A percentile compares a stretch with the other conserved stretches of the same genome.
phyloP scores from a whole-genome alignment of 2,329 filamentous ascomycete species.

The Sodiomyces alkalinus region DNA sequence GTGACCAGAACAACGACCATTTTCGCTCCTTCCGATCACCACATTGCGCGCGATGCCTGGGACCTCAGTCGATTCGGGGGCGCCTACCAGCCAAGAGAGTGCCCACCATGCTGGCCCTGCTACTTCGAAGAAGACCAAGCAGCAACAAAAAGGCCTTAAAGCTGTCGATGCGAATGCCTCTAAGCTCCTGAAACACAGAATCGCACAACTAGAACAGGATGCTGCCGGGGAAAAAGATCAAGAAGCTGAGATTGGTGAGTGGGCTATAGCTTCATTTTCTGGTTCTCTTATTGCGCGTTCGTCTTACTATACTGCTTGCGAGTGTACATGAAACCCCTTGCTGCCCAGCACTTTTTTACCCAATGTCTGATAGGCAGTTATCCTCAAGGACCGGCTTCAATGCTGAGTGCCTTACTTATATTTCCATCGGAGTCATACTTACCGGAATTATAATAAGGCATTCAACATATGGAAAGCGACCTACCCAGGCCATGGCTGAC shows the following conservation, averaged over 20 bases:
- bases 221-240: slow-evolving; percentile 88
- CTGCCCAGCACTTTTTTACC: too few species aligned
- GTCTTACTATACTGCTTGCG: too few species aligned
- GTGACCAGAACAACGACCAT: slow-evolving; percentile 4
- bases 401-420: too few species aligned
- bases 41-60: slow-evolving; percentile 19
- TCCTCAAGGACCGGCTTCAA: too few species aligned
- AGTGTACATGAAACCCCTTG: too few species aligned
- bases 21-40: slow-evolving; percentile 1
- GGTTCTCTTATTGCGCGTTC: too few species aligned
- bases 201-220: slow-evolving; percentile 89
- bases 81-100: slow-evolving; percentile 25
- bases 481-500: too few species aligned
- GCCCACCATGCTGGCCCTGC: slow-evolving; percentile 22
- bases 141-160: slow-evolving; percentile 57
- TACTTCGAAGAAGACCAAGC: slow-evolving; percentile 62
- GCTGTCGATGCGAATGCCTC: slow-evolving; percentile 69
- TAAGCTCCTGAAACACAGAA: slow-evolving; percentile 81
- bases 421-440: too few species aligned
- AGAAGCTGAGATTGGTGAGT: slow-evolving; percentile 85
- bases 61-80: slow-evolving; percentile 24
- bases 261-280: too few species aligned
- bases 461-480: too few species aligned
- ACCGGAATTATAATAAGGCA: too few species aligned
- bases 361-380: too few species aligned